Percentiles rank a stretch among this genome's conserved stretches.
Conservation (phyloP, 139 green algal genomes). For the Chlamydomonas applanata region DNA sequence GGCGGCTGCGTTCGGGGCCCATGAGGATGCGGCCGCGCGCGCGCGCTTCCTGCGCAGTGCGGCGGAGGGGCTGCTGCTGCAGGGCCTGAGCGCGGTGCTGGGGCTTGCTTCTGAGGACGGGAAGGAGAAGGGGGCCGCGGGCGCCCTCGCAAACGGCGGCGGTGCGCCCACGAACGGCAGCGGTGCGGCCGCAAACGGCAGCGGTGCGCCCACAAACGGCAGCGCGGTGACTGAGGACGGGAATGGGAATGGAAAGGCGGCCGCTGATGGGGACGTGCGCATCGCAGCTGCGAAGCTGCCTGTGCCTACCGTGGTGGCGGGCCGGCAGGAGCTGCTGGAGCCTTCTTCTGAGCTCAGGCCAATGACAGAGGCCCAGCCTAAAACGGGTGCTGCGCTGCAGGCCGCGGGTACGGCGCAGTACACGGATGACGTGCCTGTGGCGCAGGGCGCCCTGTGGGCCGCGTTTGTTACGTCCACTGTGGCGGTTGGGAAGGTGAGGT, state of each 20-base stretch:
- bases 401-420: slow-evolving; percentile 62
- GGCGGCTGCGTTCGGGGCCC: not conserved
- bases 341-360: slow-evolving; percentile 21
- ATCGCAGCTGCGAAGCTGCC: slow-evolving; percentile 18
- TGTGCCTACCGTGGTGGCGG: slow-evolving; percentile 12
- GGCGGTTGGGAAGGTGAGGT: slow-evolving; percentile 32
- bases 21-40: not conserved
- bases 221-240: no score
- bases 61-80: slow-evolving; percentile 42
- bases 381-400: slow-evolving; percentile 52
- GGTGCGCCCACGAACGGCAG: no score
- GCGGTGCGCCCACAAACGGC: no score
- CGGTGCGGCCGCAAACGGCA: no score
- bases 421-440: slow-evolving; percentile 44
- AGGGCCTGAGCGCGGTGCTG: slow-evolving; percentile 32
- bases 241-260: no score
- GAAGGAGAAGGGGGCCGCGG: no score
- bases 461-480: slow-evolving; percentile 44
- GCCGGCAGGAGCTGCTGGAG: slow-evolving; percentile 23
- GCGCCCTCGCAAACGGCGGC: no score
- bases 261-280: no score
- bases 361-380: slow-evolving; percentile 39
- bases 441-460: slow-evolving; percentile 38
- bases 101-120: not conserved
- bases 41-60: slow-evolving; percentile 17